Base-by-base conservation (phyloP, 257 asterid genomes). In the Solanum pinnatisectum region DNA sequence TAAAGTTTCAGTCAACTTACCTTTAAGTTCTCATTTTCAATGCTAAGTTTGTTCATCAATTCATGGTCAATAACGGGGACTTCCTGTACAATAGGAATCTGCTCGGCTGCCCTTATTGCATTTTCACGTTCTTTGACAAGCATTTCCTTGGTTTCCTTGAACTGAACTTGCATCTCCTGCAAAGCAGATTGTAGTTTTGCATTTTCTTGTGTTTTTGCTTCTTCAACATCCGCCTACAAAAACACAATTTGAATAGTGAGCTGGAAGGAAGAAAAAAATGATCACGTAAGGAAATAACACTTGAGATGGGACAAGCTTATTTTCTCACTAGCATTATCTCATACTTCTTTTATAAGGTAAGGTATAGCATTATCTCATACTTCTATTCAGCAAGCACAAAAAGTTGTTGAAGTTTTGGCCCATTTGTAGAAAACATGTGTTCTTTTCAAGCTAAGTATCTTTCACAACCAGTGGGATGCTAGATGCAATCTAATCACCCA, bases 171-270 rank as follows among this genome's bases (percentile, higher is more conserved):
- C 91, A 92, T 93, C 88, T 95, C 98, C 89, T 93, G 95, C 90
- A 95, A 89, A 89, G 98, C 95, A 90, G 95, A 92, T 89, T 94
- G 97, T 87, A 97, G 85, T 91, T 96, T 96, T 63, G 94, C 83
- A 91, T 93, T 96, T 93, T 97, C 99, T 91, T 94, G 99, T 65
- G 95, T 91, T 94, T 97, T 97, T 85, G 99, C 94, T 91, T 94
- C 99, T 91, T 97, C 99, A 73, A 96, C 78, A 90, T 97, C 99
- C 85, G 95, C 93, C 99, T 97, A 90, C 73, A 87, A 82, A 83
- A 65, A 89, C 8, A 86, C 23, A 83, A 79, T 25, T 84, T 73
- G 79, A 27, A 85, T 40, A 13, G 44, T 25, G 20, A 36, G 7
- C 85, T 74, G 49, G 37, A 36, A 84, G 85, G 91, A 76, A 85